Evolutionary conservation across 208 protist species (phyloP).

Genomic region (Crithidia expoeki): DNA sequence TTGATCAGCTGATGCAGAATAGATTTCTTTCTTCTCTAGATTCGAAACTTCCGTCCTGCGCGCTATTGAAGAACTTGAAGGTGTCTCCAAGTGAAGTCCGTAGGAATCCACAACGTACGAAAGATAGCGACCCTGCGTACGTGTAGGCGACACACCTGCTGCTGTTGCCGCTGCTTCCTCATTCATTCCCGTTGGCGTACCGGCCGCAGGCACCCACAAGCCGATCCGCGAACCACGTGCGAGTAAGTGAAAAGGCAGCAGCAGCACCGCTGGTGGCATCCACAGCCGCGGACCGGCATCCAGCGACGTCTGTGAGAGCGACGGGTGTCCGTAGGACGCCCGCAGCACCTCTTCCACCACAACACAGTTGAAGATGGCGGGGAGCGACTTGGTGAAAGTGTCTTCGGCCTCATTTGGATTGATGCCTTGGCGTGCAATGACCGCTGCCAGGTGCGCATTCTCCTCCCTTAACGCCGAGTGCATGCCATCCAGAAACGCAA

Average conservation of each 20-base stretch:
- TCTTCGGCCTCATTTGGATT: slow-evolving; percentile 22
- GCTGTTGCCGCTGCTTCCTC: not conserved
- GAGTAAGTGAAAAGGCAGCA: slow-evolving; percentile 64
- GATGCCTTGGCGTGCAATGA: slow-evolving; percentile 47
- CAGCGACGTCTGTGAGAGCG: too few relatives aligned
- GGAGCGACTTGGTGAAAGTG: slow-evolving; percentile 39
- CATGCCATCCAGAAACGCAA: slow-evolving; percentile 50
- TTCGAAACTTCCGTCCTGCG: too few relatives aligned
- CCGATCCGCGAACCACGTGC: slow-evolving; percentile 47
- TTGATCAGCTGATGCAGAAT: too few relatives aligned
- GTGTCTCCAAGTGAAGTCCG: slow-evolving; percentile 12
- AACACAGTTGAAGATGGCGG: slow-evolving; percentile 68
- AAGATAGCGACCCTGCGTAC: slow-evolving; percentile 3
- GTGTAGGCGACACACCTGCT: not conserved
- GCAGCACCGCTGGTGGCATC: slow-evolving; percentile 62
- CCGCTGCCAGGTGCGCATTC: slow-evolving; percentile 50
- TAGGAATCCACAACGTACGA: slow-evolving; percentile 15
- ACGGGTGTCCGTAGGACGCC: too few relatives aligned
- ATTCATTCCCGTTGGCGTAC: too few relatives aligned
- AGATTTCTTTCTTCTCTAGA: too few relatives aligned
- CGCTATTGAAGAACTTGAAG: too few relatives aligned
- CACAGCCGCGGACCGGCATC: slow-evolving; percentile 12
- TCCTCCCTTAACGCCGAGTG: slow-evolving; percentile 59
- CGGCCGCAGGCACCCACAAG: slow-evolving; percentile 42
- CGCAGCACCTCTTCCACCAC: slow-evolving; percentile 57